Evolutionary conservation across 345 rosid genomes (phyloP).

Genomic region (Euphorbia lathyris): DNA sequence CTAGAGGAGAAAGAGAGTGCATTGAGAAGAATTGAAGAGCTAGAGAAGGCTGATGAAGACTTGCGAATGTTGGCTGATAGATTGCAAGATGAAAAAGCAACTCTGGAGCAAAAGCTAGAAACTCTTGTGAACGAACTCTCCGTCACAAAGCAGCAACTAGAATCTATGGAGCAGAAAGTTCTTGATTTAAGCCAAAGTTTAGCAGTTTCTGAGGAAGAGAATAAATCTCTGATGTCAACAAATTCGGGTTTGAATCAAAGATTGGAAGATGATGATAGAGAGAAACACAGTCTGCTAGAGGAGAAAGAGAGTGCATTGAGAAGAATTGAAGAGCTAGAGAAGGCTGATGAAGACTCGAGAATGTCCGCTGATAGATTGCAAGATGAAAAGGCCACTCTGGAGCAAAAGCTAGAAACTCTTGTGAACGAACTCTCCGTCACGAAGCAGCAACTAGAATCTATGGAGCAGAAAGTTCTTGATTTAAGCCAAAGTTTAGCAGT

Average conservation of each 20-base stretch:
- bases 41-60: slow-evolving; percentile 40
- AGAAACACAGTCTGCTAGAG: slow-evolving; percentile 34
- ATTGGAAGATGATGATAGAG: no score
- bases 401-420: slow-evolving; percentile 36
- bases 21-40: slow-evolving; percentile 42
- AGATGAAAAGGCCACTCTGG: slow-evolving; percentile 35
- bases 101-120: slow-evolving; percentile 39
- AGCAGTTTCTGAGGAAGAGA: slow-evolving; percentile 45
- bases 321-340: slow-evolving; percentile 46
- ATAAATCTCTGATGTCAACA: no score
- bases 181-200: slow-evolving; percentile 44
- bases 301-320: slow-evolving; percentile 41
- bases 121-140: no score
- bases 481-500: slow-evolving; percentile 34
- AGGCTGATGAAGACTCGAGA: slow-evolving; percentile 42
- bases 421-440: no score
- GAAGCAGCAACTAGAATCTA: slow-evolving; percentile 58
- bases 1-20: slow-evolving; percentile 41
- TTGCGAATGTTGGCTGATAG: slow-evolving; percentile 37
- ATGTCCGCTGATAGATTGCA: slow-evolving; percentile 37
- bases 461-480: slow-evolving; percentile 46
- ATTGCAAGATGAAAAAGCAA: slow-evolving; percentile 39
- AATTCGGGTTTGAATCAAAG: no score
- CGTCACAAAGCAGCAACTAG: slow-evolving; percentile 48
- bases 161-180: slow-evolving; percentile 51